These are phyloP conservation scores for Aspergillus steynii DNA, from an alignment of 495 filamentous ascomycete genomes.

Conservation along the genomic window DNA sequence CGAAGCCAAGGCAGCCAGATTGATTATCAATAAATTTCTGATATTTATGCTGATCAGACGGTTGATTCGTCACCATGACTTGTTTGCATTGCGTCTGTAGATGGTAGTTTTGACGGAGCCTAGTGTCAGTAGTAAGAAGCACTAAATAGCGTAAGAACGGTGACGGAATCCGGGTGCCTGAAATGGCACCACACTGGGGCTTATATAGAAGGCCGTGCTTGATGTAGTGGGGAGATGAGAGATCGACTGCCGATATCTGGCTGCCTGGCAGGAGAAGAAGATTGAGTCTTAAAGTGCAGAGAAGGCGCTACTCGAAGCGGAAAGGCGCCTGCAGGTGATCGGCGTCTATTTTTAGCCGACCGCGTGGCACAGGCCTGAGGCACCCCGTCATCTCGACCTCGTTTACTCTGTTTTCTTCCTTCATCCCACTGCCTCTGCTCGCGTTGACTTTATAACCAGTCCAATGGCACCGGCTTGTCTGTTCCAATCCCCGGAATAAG, in stretches of 20 bases:
- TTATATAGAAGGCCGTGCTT: not conserved
- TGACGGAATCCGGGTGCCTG: not conserved
- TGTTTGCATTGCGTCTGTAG: not conserved
- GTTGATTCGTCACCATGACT: not conserved
- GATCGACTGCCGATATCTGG: not conserved
- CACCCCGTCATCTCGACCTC: not conserved
- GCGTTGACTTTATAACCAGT: not conserved
- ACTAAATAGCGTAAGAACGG: not conserved
- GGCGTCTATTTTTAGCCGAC: constrained; percentile 22
- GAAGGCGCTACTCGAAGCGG: not conserved
- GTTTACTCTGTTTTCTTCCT: not conserved
- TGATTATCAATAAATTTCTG: not conserved
- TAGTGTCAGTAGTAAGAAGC: no score
- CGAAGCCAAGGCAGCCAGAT: not conserved
- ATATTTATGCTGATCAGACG: no score
- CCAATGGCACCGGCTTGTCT: not conserved
- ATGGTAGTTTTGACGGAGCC: not conserved
- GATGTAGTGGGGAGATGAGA: not conserved
- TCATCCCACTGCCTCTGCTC: constrained; percentile 1
- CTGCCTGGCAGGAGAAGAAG: constrained; percentile 2
- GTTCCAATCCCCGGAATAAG: not conserved
- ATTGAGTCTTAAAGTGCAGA: not conserved
- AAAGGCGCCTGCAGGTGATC: constrained; percentile 1
- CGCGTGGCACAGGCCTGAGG: constrained; percentile 22
- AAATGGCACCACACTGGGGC: not conserved